phyloP scores from a whole-genome alignment of 164 flowering plant species.

The Piper betle region DNA sequence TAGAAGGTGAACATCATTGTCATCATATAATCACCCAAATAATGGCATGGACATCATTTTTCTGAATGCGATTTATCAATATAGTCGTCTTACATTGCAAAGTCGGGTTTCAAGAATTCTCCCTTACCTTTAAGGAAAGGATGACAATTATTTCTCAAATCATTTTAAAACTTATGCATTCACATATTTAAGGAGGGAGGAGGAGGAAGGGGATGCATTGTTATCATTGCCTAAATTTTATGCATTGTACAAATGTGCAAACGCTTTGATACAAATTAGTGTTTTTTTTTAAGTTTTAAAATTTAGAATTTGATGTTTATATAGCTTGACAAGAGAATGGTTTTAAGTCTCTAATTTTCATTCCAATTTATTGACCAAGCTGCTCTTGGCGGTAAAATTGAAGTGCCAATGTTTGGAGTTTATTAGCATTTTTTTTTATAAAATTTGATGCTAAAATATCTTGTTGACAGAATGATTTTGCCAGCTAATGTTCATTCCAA shows the following conservation, averaged over 20 bases:
- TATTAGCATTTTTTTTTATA: neutral
- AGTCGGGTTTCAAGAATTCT: too few species aligned
- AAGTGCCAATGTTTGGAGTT: neutral
- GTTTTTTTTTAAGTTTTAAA: neutral
- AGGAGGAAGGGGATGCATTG: neutral
- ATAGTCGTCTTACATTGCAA: too few species aligned
- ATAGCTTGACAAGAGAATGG: neutral
- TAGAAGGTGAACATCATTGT: too few species aligned
- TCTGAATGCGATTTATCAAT: too few species aligned
- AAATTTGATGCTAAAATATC: neutral
- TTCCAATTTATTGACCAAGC: neutral
- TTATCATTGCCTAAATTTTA: neutral
- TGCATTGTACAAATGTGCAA: neutral
- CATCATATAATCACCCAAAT: too few species aligned
- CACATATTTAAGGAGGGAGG: neutral
- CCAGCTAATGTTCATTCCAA: neutral
- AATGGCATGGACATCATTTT: too few species aligned
- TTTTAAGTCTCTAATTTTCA: neutral
- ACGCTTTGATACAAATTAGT: neutral
- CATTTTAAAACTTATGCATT: neutral
- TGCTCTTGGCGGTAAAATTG: neutral
- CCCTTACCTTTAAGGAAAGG: too few species aligned
- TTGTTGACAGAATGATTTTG: neutral
- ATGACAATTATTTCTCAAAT: neutral
- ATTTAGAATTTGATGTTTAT: neutral